Conservation (phyloP, 345 rosid species). For the Eutrema yunnanense region DNA sequence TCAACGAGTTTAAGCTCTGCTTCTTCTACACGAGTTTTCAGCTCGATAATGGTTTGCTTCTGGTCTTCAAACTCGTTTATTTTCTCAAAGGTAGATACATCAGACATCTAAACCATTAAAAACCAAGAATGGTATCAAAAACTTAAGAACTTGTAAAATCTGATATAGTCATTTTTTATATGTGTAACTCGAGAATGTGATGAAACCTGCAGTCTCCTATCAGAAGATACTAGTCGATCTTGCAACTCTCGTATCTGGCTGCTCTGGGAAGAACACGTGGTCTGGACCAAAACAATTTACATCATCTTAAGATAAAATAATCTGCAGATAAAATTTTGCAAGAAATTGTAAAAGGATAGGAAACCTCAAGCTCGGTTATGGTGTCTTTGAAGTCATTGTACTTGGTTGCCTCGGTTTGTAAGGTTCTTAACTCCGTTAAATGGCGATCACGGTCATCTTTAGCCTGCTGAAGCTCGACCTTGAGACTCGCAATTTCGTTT, state of each 20-base stretch:
- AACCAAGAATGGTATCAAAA: background rate
- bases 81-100: conserved; percentile 66
- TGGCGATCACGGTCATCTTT: conserved; percentile 66
- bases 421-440: conserved; percentile 42
- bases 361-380: conserved; percentile 82
- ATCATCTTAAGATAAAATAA: conserved; percentile 2
- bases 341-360: background rate
- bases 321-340: background rate
- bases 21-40: conserved; percentile 63
- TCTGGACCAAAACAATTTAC: conserved; percentile 40
- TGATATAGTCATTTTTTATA: background rate
- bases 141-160: background rate
- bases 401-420: conserved; percentile 50
- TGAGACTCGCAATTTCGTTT: conserved; percentile 59
- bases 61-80: conserved; percentile 69
- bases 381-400: conserved; percentile 58
- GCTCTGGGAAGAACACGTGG: conserved; percentile 56
- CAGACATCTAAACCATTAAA: conserved; percentile 51
- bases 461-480: conserved; percentile 58
- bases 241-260: conserved; percentile 60
- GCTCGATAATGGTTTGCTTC: conserved; percentile 57
- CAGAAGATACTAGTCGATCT: conserved; percentile 57
- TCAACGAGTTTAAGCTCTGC: conserved; percentile 83
- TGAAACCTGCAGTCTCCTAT: conserved; percentile 62
- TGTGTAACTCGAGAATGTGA: background rate